Evolutionary conservation across 2,329 filamentous ascomycete species (phyloP), one percentile per base, ranked within the genome.

Genomic region (Colletotrichum sp.): DNA sequence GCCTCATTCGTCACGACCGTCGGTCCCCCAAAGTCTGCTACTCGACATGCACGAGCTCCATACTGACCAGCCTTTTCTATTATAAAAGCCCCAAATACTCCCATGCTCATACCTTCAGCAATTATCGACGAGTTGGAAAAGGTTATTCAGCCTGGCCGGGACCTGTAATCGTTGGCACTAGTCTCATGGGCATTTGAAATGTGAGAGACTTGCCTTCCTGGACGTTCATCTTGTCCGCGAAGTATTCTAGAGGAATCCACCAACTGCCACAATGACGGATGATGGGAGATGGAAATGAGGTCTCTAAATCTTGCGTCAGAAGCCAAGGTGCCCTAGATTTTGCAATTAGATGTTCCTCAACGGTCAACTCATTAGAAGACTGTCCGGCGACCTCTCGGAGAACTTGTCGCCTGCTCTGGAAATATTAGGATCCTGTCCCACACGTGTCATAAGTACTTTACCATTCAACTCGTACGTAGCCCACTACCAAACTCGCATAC

Each of bases 281-380:
- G 5, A 9, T 5, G 9, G 0, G 9, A 12, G 3, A n/a, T 44
- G 9, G 1, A 44, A 6, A n/a, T 10, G 18, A n/a, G 18, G 18
- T 6, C 3, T 12, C 3, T 1, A n/a, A 3, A 3, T n/a, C 8
- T 44, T 12, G 18, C 3, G 0, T 44, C 5, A 44, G 1, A 4
- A 44, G 18, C 0, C 9, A 0, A n/a, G 5, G 8, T 44, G 39
- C 39, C 8, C 3, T 6, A 3, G 18, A 44, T 0, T 1, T 44
- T 10, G 8, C 18, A 44, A n/a, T 4, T 44, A 6, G 18, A n/a
- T n/a, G 18, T 12, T 8, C 16, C 36, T 18, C 16, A 39, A 18
- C 36, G 6, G 4, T 36, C 34, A 2, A 1, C 34, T 8, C 16
- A 2, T n/a, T 18, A 18, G 8, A 18, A 18, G 8, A 8, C 36